These are phyloP conservation scores for Cryptococcus sp. DNA, from an alignment of 1,284 basidiomycete species.

Conservation along the genomic window DNA sequence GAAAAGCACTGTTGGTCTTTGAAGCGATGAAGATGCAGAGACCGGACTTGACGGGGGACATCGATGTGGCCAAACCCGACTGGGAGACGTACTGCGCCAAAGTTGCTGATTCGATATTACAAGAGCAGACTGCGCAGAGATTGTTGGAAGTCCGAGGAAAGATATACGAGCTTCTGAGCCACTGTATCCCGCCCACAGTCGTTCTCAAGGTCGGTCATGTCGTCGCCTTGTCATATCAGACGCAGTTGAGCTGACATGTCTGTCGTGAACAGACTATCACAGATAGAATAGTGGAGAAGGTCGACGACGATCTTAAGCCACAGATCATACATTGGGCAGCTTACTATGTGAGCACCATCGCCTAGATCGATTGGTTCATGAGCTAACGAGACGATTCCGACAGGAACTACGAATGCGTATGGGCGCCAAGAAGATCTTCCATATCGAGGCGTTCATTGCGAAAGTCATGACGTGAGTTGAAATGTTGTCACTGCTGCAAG, in stretches of 20 bases:
- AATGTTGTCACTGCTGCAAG: neutral
- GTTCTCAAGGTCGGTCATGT: slow-evolving; percentile 71
- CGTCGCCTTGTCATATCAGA: neutral
- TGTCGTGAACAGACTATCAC: slow-evolving; percentile 69
- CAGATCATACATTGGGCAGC: slow-evolving; percentile 97
- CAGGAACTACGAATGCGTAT: slow-evolving; percentile 87
- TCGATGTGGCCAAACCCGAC: slow-evolving; percentile 89
- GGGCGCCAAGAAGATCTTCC: slow-evolving; percentile 93
- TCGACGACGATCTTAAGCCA: slow-evolving; percentile 83
- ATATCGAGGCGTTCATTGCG: slow-evolving; percentile 75
- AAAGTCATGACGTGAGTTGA: slow-evolving; percentile 51
- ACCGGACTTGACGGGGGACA: slow-evolving; percentile 70
- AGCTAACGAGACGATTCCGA: slow-evolving; percentile 6
- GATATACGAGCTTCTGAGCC: slow-evolving; percentile 92
- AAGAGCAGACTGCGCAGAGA: slow-evolving; percentile 86
- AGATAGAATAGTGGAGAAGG: slow-evolving; percentile 77
- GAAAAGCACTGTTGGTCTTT: slow-evolving; percentile 90
- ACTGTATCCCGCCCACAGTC: slow-evolving; percentile 95
- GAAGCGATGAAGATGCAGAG: slow-evolving; percentile 96
- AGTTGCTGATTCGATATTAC: slow-evolving; percentile 89
- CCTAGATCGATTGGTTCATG: neutral
- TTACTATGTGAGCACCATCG: slow-evolving; percentile 70
- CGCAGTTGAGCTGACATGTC: neutral
- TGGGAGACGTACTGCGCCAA: slow-evolving; percentile 98
- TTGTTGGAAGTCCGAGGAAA: slow-evolving; percentile 90